Base-by-base conservation (phyloP, 2,329 filamentous ascomycete genomes). In the Arthrobotrys sphaeroides region DNA sequence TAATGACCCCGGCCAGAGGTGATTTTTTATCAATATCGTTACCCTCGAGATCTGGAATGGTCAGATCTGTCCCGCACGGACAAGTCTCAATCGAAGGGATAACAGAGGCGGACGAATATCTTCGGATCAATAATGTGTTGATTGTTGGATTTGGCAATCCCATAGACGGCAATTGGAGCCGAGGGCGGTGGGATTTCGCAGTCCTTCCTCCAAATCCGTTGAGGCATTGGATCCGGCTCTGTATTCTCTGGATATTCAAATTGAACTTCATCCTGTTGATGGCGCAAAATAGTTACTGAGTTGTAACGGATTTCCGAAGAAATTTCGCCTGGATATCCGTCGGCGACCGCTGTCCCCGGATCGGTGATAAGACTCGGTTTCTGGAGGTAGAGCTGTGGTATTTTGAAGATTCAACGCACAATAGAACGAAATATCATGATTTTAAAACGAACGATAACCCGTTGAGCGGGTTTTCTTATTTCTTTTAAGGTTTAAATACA, bases 1-100 rank as follows among this genome's bases (percentile, higher is more conserved):
- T 75, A n/a, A 75, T 75, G 7, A 59, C 64, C 10, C 57, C 57
- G 18, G 40, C 47, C 36, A 75, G 26, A 7, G 57, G 47, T 13
- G 45, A 51, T 9, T 31, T 55, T 5, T 42, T 43, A 20, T 75
- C 72, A 26, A 75, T 65, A 12, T 68, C 59, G 2, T 65, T 18
- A n/a, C 5, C 26, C 10, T 36, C 49, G 2, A 65, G 18, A 36
- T 65, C 47, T 2, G 64, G 47, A 5, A n/a, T 16, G 2, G 42
- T 33, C 2, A 38, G 6, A 2, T 59, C 55, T 2, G 38, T n/a
- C 5, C 38, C 36, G 36, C 72, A 75, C 2, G 64, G 72, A 13
- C 72, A 75, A 13, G 5, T 65, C 16, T 75, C 57, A 42, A 64
- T 26, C 0, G 20, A 40, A 2, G 72, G 72, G 18, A 75, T 26